Conservation (phyloP, 1,284 basidiomycete genomes). For the Bondarzewia mesenterica region DNA sequence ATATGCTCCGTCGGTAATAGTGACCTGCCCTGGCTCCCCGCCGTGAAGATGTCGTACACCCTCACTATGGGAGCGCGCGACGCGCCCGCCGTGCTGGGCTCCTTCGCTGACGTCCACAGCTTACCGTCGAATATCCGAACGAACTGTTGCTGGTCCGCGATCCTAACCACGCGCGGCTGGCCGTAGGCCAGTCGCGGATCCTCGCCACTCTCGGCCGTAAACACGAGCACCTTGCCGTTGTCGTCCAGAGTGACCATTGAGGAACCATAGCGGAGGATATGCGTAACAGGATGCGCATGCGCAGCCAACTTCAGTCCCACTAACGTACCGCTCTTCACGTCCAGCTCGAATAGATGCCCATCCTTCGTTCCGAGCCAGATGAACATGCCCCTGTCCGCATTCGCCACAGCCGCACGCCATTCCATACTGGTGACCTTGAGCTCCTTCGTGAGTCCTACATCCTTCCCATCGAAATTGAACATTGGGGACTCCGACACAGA, state of each 20-base stretch:
- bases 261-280: slow-evolving; percentile 64
- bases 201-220: slow-evolving; percentile 36
- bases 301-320: slow-evolving; percentile 48
- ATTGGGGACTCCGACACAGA: slow-evolving; percentile 37
- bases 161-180: slow-evolving; percentile 49
- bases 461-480: slow-evolving; percentile 52
- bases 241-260: slow-evolving; percentile 80
- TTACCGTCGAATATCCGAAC: slow-evolving; percentile 63
- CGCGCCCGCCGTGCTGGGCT: slow-evolving; percentile 33
- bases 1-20: slow-evolving; percentile 53
- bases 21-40: slow-evolving; percentile 38
- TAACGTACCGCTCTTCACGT: slow-evolving; percentile 53
- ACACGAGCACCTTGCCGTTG: slow-evolving; percentile 73
- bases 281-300: slow-evolving; percentile 60
- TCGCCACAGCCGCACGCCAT: slow-evolving; percentile 47
- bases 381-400: slow-evolving; percentile 34
- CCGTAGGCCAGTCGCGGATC: slow-evolving; percentile 32
- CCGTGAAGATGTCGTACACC: slow-evolving; percentile 66
- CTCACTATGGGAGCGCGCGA: slow-evolving; percentile 64
- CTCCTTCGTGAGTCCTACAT: slow-evolving; percentile 54
- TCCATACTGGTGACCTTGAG: slow-evolving; percentile 69
- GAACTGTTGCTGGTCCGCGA: slow-evolving; percentile 78
- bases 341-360: slow-evolving; percentile 78
- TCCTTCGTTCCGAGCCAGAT: slow-evolving; percentile 88
- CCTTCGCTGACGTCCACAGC: slow-evolving; percentile 73